Evolutionary conservation across 2,329 filamentous ascomycete genomes (phyloP), one percentile per base, ranked within the genome.

Genomic region (Nannizzia gypsea): DNA sequence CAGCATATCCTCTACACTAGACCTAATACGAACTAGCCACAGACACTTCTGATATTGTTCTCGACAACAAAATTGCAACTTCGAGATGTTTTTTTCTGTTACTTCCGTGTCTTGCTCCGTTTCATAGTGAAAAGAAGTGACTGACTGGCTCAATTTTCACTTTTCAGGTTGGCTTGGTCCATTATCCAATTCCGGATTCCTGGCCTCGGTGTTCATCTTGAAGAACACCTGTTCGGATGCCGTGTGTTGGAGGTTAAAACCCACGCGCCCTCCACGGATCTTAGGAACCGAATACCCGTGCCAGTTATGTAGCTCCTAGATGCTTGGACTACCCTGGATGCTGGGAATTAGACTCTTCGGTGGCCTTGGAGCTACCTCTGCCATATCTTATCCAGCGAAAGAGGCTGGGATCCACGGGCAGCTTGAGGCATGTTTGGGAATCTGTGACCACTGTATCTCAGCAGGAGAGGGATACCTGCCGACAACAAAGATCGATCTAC

Each of bases 11-110:
- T 38, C 1, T 3, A 46, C 24, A 22, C 17, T 50, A 31, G 42
- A 3, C 60, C 17, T 36, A 22, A 50, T 52, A 31, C 20, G 57
- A 57, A 24, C 34, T 61, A 61, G 57, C 52, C 38, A 34, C 5
- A 8, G 15, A 26, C 28, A 9, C 15, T n/a, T 38, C 17, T 17
- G 5, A 58, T 46, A 58, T 58, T 58, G 56, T 58, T 44, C 56
- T 58, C 22, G n/a, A 17, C 38, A 42, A 42, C 38, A 42, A 42
- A 42, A n/a, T 42, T 42, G 38, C 5, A 42, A 42, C 38, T 42
- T 42, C n/a, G 6, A 15, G 36, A 42, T 42, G 2, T n/a, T 42
- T 42, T 42, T 42, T 17, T 15, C 15, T 17, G 38, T 6, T 42
- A 1, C 38, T 42, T 17, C 38, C 15, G 38, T 42, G 15, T 17